Evolutionary conservation across 1,284 basidiomycete species (phyloP).

Genomic region (Bondarzewia mesenterica): DNA sequence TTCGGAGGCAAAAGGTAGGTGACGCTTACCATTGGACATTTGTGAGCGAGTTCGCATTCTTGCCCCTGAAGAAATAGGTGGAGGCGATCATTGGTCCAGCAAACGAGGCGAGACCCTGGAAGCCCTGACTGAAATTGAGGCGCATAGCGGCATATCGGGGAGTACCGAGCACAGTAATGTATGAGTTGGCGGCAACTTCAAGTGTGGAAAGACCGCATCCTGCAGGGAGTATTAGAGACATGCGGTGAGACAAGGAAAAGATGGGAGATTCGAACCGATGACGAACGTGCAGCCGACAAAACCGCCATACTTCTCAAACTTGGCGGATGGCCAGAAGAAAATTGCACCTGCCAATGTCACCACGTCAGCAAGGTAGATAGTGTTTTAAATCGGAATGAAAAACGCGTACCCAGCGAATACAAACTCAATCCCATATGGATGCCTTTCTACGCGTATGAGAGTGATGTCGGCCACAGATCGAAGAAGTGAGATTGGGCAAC

Average conservation of each 20-base stretch:
- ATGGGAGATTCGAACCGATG: slow-evolving; percentile 33
- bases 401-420: slow-evolving; percentile 51
- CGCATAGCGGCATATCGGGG: slow-evolving; percentile 70
- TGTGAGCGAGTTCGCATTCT: slow-evolving; percentile 50
- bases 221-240: slow-evolving; percentile 12
- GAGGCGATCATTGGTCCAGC: slow-evolving; percentile 77
- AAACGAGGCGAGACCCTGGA: slow-evolving; percentile 76
- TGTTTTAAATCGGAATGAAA: neutral
- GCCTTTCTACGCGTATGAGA: slow-evolving; percentile 32
- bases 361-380: slow-evolving; percentile 3
- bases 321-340: slow-evolving; percentile 78
- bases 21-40: slow-evolving; percentile 61
- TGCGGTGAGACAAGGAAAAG: neutral
- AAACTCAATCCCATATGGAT: slow-evolving; percentile 65
- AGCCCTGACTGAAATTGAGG: slow-evolving; percentile 77
- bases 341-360: slow-evolving; percentile 41
- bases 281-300: slow-evolving; percentile 70
- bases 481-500: neutral
- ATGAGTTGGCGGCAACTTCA: slow-evolving; percentile 75
- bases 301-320: slow-evolving; percentile 58
- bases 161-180: slow-evolving; percentile 63
- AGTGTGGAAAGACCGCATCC: slow-evolving; percentile 68
- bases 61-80: slow-evolving; percentile 64
- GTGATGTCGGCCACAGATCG: neutral
- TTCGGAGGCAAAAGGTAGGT: neutral